Evolutionary conservation across 805 yeast genomes (phyloP), one percentile per base, ranked within the genome.

Genomic region (Metschnikowia arizonensis): DNA sequence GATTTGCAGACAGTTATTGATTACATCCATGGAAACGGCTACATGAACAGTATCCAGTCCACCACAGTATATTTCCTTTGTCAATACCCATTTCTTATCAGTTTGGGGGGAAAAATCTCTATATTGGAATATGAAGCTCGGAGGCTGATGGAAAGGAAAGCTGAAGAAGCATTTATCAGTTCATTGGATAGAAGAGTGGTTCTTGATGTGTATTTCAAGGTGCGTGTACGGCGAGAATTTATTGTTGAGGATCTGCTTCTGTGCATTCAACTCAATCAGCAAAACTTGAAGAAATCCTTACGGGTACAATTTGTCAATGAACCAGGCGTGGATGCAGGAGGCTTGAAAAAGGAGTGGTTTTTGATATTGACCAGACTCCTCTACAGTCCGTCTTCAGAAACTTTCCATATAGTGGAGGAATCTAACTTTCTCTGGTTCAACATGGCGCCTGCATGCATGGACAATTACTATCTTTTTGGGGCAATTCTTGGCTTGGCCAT

Each of bases 261-360:
- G 6, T 73, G 79, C 26, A 78, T 85, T 29, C 76, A 81, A 53
- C 63, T 71, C 3, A 79, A 79, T 54, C 73, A 69, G 33, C 61
- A 62, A 9, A 87, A 86, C 56, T 69, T 89, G 47, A 81, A 84
- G 55, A 89, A 90, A 58, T 77, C 88, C 1, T 64, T 91, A 25
- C 76, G 80, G 50, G 83, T 93, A 7, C 90, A 86, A 55, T 91
- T 93, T 61, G 67, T 83, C 3, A 82, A 82, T 48, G 99, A 91
- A 59, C 95, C 90, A 0, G 99, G 98, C 0, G 78, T 91, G 18
- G 99, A 91, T 67, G 97, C 89, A 0, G 98, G 99, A 2, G 99
- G 99, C 0, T 72, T 91, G 47, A 80, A 84, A 56, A 90, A 89
- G 58, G 99, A 91, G 58, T 91, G 99, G 99, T 90, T 93, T 62